Evolutionary conservation across 192 early-diverging fungal species (phyloP), one percentile per base, ranked within the genome.

Genomic region (Powellomyces hirtus): DNA sequence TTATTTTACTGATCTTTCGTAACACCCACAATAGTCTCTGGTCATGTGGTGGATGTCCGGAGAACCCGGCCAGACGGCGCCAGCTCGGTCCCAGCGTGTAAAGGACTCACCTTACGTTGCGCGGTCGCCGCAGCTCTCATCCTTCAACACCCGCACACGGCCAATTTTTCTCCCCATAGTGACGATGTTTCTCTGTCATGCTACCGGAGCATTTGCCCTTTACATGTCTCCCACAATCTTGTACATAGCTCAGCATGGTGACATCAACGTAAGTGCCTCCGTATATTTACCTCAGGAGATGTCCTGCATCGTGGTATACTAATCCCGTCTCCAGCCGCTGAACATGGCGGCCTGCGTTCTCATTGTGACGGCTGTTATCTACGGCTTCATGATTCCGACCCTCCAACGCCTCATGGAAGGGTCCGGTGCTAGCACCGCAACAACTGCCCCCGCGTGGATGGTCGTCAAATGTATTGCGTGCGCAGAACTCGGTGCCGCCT

Each of bases 391-490:
- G 42, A 45, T 72, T 38, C 71, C 77, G 16, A 58, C 68, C 11
- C 56, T 75, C 8, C 51, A 67, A 24, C 62, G 75, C 16, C n/a
- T 80, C 18, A 59, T 77, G 22, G 46, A 58, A 46, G 68, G 62
- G 29, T 63, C 79, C 7, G 66, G 72, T 18, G 63, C 68, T 5
- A 33, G 36, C 22, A 70, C 57, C 22, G n/a, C 26, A 18, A 31
- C n/a, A 34, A 24, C 55, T 18, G 64, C 61, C 18, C 26, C 75
- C 29, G 71, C 72, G 3, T 81, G 80, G 80, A 27, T 50, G 52
- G n/a, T 83, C 5, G 61, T 83, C 18, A 79, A 83, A 50, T 72
- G 34, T n/a, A 61, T 80, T 6, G 55, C 49, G 0, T 74, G 66
- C 36, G 63, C 40, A 49, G 44, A 63, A 38, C 59, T 77, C 22